Conservation (phyloP, 176 grass and related monocot genomes). For the Rhynchospora pubera region DNA sequence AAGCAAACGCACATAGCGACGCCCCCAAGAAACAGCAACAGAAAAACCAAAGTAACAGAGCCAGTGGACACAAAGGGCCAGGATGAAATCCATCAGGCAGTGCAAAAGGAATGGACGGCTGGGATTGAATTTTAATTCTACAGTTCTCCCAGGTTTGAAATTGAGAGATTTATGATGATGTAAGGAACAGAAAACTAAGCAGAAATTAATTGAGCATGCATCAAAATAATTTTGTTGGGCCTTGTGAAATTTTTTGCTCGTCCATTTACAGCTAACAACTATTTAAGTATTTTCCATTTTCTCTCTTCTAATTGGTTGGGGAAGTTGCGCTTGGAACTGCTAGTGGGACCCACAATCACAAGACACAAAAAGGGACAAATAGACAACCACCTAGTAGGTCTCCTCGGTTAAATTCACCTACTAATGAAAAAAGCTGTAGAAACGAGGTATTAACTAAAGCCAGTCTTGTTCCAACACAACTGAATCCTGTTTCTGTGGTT, state of each 20-base stretch:
- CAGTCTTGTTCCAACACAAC: not conserved
- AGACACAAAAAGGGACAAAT: constrained; percentile 17
- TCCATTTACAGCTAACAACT: too few species aligned
- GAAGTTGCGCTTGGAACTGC: not conserved
- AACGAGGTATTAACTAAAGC: not conserved
- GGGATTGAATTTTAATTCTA: too few species aligned
- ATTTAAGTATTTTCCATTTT: not conserved
- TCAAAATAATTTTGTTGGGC: not conserved
- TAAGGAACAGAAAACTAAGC: not conserved
- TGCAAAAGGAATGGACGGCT: too few species aligned
- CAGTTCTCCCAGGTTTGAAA: too few species aligned
- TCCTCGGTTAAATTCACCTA: constrained; percentile 12
- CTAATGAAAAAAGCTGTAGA: constrained; percentile 3
- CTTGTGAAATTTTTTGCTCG: not conserved
- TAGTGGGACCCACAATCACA: not conserved
- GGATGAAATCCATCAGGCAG: too few species aligned
- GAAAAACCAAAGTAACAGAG: too few species aligned
- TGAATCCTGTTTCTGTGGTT: not conserved
- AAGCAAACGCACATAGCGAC: too few species aligned
- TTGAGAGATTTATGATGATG: too few species aligned
- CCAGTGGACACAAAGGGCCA: too few species aligned
- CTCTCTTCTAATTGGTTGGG: not conserved
- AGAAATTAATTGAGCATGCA: not conserved
- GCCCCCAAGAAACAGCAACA: too few species aligned
- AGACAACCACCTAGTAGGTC: not conserved